These are phyloP conservation scores for Dipodascus geniculatus DNA, from an alignment of 805 yeast genomes.

Conservation along the genomic window DNA sequence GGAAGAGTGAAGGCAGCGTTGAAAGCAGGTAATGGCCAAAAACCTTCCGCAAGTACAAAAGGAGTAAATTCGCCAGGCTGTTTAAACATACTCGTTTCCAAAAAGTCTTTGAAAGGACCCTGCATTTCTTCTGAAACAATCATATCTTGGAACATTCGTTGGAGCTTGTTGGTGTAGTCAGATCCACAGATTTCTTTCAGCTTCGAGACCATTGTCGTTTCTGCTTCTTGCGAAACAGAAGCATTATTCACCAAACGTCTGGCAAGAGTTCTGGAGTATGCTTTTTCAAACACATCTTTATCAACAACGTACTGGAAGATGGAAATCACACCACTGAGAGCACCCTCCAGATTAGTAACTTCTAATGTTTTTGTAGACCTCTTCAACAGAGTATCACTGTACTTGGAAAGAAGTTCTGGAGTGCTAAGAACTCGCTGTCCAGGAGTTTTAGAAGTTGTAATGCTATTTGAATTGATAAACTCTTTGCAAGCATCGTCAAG, in stretches of 20 bases:
- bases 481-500: constrained; percentile 80
- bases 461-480: constrained; percentile 70
- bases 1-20: constrained; percentile 53
- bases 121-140: constrained; percentile 71
- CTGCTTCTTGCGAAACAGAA: constrained; percentile 74
- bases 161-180: constrained; percentile 87
- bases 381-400: constrained; percentile 72
- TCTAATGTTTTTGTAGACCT: constrained; percentile 55
- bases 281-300: constrained; percentile 89
- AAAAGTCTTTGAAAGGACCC: constrained; percentile 38
- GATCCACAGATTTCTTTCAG: constrained; percentile 81
- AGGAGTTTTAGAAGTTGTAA: constrained; percentile 42
- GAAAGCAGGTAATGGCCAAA: constrained; percentile 66
- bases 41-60: constrained; percentile 70
- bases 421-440: constrained; percentile 47
- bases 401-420: constrained; percentile 84
- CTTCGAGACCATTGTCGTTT: constrained; percentile 72
- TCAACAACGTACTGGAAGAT: constrained; percentile 82
- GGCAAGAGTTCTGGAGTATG: constrained; percentile 81
- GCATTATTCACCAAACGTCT: constrained; percentile 81
- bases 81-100: constrained; percentile 22
- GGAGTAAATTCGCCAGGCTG: constrained; percentile 47
- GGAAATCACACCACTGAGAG: constrained; percentile 74
- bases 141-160: constrained; percentile 94
- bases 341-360: constrained; percentile 51